These are phyloP conservation scores for Phytophthora citricola DNA, from an alignment of 352 stramenopile genomes.

Conservation along the genomic window DNA sequence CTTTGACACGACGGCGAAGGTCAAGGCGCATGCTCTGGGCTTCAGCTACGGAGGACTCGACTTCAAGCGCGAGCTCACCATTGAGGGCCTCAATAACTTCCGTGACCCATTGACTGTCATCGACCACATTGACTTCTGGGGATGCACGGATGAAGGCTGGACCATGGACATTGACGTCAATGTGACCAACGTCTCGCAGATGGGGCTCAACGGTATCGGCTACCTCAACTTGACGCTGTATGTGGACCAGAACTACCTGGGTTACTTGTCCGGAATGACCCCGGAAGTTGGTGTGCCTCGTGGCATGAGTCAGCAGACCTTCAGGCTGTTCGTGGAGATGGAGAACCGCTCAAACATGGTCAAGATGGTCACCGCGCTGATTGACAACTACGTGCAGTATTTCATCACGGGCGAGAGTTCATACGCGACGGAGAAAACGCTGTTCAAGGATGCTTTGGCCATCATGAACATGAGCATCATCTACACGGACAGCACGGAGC, in stretches of 20 bases:
- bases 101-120: slow-evolving; percentile 49
- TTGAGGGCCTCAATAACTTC: slow-evolving; percentile 71
- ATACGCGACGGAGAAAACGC: slow-evolving; percentile 44
- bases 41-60: slow-evolving; percentile 63
- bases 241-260: slow-evolving; percentile 62
- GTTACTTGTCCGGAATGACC: slow-evolving; percentile 52
- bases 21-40: slow-evolving; percentile 59
- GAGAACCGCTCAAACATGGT: slow-evolving; percentile 36
- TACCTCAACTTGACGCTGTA: slow-evolving; percentile 76
- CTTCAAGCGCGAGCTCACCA: slow-evolving; percentile 56
- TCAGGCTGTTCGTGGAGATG: slow-evolving; percentile 36
- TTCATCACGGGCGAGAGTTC: slow-evolving; percentile 56
- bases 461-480: slow-evolving; percentile 66
- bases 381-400: slow-evolving; percentile 52
- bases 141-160: slow-evolving; percentile 41
- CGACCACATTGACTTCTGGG: slow-evolving; percentile 62
- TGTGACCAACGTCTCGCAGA: slow-evolving; percentile 56
- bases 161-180: slow-evolving; percentile 69
- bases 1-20: slow-evolving; percentile 47
- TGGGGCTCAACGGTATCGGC: slow-evolving; percentile 64
- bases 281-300: slow-evolving; percentile 53
- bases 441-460: slow-evolving; percentile 51
- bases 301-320: slow-evolving; percentile 43
- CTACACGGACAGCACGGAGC: slow-evolving; percentile 50
- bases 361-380: slow-evolving; percentile 53